These are phyloP conservation scores for Endotrypanum monterogeii DNA, from an alignment of 208 protist genomes.

Conservation along the genomic window DNA sequence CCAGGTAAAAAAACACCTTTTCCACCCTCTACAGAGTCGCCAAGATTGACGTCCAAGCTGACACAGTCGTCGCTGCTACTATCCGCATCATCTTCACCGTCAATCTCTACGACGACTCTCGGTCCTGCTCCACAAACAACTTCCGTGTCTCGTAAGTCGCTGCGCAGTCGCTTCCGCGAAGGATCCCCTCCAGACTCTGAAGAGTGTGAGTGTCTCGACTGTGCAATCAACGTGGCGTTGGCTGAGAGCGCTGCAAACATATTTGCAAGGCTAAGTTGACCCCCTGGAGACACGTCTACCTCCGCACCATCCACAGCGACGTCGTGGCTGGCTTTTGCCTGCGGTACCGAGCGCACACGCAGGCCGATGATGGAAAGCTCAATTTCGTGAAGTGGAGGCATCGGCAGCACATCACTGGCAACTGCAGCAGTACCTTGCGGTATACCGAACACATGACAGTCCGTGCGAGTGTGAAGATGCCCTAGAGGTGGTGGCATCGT, in stretches of 20 bases:
- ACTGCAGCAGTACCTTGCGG: background rate
- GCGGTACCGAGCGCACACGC: background rate
- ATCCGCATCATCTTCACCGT: background rate
- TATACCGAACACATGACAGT: background rate
- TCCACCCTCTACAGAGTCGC: background rate
- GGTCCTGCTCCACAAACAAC: background rate
- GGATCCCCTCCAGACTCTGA: background rate
- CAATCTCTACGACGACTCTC: constrained; percentile 1
- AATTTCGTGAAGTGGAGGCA: constrained; percentile 29
- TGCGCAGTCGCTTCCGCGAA: constrained; percentile 3
- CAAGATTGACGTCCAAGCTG: background rate
- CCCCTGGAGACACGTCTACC: background rate
- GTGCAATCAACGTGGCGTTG: background rate
- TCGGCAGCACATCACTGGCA: background rate
- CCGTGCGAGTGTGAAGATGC: no score
- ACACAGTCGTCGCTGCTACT: constrained; percentile 1
- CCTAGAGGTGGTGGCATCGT: background rate
- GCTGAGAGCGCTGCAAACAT: constrained; percentile 30
- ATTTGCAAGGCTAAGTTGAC: constrained; percentile 17
- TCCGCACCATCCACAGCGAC: background rate
- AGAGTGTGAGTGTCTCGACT: background rate
- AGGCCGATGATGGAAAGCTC: constrained; percentile 28
- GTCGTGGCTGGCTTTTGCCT: background rate
- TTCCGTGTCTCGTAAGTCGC: background rate
- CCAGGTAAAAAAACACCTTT: background rate